Base-by-base conservation (phyloP, 23 red algal species). In the Gracilaria caudata region DNA sequence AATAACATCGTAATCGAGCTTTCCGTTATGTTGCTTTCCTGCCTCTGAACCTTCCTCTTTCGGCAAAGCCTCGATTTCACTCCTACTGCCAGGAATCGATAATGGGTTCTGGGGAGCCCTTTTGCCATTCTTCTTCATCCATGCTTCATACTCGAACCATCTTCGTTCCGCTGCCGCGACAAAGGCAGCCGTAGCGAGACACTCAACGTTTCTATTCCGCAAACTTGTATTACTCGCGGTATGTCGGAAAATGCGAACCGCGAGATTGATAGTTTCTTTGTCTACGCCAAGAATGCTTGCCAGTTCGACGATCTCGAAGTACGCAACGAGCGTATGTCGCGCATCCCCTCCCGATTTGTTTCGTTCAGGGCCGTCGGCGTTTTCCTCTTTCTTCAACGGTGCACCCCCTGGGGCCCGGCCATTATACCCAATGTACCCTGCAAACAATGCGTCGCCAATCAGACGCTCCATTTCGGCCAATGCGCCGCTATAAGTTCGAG, bases 391-490 rank as follows among this genome's bases (percentile, higher is more conserved):
- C 13, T 45, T 63, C 38, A n/a, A 33, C 9, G 68, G 34, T 1
- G 72, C 51, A 4, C 80, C 56, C 11, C 80, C 90, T 1, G 90
- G 80, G 26, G 80, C 90, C 26, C 93, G 75, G 35, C 93, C 93
- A 72, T 95, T 95, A 44, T 90, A 90, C 14, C 93, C 84, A 21
- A 90, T 79, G 10, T 94, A 94, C 14, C 91, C 84, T 10, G 91
- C 77, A 80, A 89, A 94, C 12, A 94, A 61, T 23, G 85, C 86
- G 32, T 89, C 75, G n/a, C 93, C 93, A 17, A 95, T 83, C 3
- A 83, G 24, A 45, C 93, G 78, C 68, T 95, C 93, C 85, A 95
- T 80, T 75, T 95, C 93, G 9, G 85, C 78, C 32, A 95, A 51
- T 6, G 86, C 77, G 47, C 93, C 93, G 46, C 80, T 81, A 38